Base-by-base conservation (phyloP, 1,284 basidiomycete genomes). In the Tilletia indica region DNA sequence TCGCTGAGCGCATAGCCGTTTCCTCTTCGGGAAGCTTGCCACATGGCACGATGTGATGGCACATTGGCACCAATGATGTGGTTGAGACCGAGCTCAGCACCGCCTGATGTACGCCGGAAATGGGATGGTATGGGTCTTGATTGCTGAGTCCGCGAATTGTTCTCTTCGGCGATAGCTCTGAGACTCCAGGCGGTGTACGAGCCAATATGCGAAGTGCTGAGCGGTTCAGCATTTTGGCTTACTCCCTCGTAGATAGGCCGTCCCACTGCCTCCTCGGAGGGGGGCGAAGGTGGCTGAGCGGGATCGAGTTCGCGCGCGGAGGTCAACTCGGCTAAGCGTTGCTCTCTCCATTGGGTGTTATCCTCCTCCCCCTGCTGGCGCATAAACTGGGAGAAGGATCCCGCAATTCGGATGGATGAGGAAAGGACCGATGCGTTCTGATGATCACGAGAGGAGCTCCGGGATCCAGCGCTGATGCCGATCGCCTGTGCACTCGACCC, bases 21-120 rank as follows among this genome's bases (percentile, higher is more conserved):
- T 9, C 34, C 38, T 39, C n/a, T 34, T 1, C 61, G 31, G 31
- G 61, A 39, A 21, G 61, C 61, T 34, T 64, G 61, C 61, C 61
- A 64, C 61, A 64, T 64, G 3, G 34, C 36, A 11, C 61, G 61
- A 64, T 64, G 61, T 34, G 61, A 64, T 8, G 61, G 34, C 16
- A 64, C 61, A 42, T 39, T 64, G 34, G 61, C 61, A 21, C 61
- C 61, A n/a, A 64, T 64, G 61, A 64, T 64, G 34, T 64, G 61
- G 36, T 64, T 64, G 16, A 64, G 61, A 39, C 36, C 16, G 12
- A 39, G 12, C 34, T 64, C 61, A 1, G 61, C 38, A 12, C 61
- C 38, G 8, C 31, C 61, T 11, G 61, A 64, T 12, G 61, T 16
- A 4, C 61, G 61, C 12, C 61, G 61, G 12, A 64, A 34, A 2